Evolutionary conservation across 129 eudicot species (phyloP), one percentile per base, ranked within the genome.

Genomic region (Logfia minima): DNA sequence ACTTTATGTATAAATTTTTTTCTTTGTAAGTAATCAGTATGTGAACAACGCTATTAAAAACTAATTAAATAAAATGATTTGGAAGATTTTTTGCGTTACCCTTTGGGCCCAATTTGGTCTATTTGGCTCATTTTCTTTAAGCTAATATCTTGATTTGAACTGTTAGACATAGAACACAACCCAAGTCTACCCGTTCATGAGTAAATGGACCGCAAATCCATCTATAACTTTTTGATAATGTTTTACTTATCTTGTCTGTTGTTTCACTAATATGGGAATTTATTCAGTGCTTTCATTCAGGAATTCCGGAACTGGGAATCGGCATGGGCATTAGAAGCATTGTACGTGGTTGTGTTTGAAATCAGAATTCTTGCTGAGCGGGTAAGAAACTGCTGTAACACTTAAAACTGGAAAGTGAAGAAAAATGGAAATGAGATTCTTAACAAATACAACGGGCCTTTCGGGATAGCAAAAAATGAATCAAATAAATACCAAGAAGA

Each of bases 281-380:
- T 76, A 41, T 84, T 37, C 83, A 94, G 98, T 85, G 93, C 96
- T 67, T 91, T 95, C 76, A 83, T 89, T 76, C 99, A 91, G 91
- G 99, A 95, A 74, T 92, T 95, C 70, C 89, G 97, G 70, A 91
- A 89, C 48, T 95, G 97, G 97, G 99, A 95, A 82, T 87, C 97
- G 4, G 94, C 97, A 19, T 95, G 99, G 99, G 97, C 94, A 34
- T 83, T 95, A 73, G 94, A 95, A 85, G 94, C 99, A 7, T 73
- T 95, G 41, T 89, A 89, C 77, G 96, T 91, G 63, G 79, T 95
- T 80, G 92, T 87, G 75, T 95, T 88, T 66, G 99, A 95, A 88
- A 89, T 92, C 79, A 89, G 99, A 87, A 85, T 95, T 84, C 89
- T 95, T 61, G 99, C 99, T 17, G 99, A 95, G 82, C 84, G 86